Conservation (phyloP, 345 rosid genomes). For the Lepidium africanum region DNA sequence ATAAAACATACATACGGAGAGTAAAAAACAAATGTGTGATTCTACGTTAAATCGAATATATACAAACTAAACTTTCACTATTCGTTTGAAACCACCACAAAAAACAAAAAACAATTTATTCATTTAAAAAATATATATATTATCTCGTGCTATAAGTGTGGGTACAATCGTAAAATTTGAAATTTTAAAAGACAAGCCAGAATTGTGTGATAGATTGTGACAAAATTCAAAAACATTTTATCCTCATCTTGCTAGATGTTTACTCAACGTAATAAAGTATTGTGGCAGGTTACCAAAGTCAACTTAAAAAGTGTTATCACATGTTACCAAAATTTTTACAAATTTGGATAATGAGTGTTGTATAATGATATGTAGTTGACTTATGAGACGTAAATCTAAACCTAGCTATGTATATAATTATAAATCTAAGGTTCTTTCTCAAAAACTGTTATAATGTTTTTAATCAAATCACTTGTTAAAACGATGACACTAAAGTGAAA, state of each 20-base stretch:
- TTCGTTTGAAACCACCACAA: too few relatives aligned
- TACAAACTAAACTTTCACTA: too few relatives aligned
- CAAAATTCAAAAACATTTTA: background rate
- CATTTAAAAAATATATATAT: too few relatives aligned
- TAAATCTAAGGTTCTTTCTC: background rate
- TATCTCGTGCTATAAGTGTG: too few relatives aligned
- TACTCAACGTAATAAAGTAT: background rate
- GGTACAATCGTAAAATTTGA: too few relatives aligned
- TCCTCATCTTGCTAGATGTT: background rate
- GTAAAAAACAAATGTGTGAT: too few relatives aligned
- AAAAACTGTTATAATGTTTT: background rate
- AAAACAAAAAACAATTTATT: too few relatives aligned
- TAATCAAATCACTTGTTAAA: background rate
- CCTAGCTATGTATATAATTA: background rate
- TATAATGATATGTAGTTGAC: constrained; percentile 2
- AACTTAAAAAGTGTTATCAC: background rate
- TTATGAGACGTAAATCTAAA: background rate
- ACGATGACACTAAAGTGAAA: background rate
- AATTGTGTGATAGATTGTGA: background rate
- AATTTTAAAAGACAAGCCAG: background rate
- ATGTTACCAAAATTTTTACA: background rate
- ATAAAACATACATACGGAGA: too few relatives aligned
- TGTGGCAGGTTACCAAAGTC: background rate
- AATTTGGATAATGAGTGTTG: background rate
- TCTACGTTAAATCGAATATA: too few relatives aligned